These are phyloP conservation scores for Phellopilus nigrolimitatus DNA, from an alignment of 1,284 basidiomycete species.

Conservation along the genomic window DNA sequence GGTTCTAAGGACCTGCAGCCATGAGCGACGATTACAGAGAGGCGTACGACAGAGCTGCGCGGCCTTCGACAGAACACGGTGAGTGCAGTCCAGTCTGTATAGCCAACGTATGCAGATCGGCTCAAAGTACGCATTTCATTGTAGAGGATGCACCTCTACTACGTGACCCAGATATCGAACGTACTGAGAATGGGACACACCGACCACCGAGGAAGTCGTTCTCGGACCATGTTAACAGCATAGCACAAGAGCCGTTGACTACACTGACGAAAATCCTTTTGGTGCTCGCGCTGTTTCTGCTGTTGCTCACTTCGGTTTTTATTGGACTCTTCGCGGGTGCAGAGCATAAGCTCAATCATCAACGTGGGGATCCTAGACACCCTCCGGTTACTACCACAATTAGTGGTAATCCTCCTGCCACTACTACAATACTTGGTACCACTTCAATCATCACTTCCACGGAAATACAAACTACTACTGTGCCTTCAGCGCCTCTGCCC, in stretches of 20 bases:
- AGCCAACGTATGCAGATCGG: too few relatives aligned
- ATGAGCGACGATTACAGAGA: too few relatives aligned
- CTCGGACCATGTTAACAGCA: constrained; percentile 46
- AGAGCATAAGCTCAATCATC: constrained; percentile 67
- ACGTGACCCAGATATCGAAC: constrained; percentile 33
- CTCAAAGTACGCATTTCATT: too few relatives aligned
- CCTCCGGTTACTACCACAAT: constrained; percentile 24
- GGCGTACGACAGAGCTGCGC: constrained; percentile 24
- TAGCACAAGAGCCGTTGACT: constrained; percentile 73
- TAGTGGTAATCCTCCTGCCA: constrained; percentile 21
- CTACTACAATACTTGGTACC: constrained; percentile 26
- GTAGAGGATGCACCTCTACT: constrained; percentile 56
- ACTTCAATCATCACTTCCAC: constrained; percentile 33
- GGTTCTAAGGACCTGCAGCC: background rate
- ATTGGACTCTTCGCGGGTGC: constrained; percentile 90
- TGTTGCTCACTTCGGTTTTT: constrained; percentile 82
- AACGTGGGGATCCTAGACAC: constrained; percentile 30
- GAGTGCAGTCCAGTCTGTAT: background rate
- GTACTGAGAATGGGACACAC: constrained; percentile 25
- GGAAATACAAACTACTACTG: constrained; percentile 33
- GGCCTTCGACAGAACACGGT: constrained; percentile 29
- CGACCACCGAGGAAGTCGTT: constrained; percentile 33
- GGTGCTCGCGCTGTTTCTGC: constrained; percentile 66
- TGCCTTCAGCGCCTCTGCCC: constrained; percentile 33
- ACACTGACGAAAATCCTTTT: constrained; percentile 83